Evolutionary conservation across 2,329 filamentous ascomycete species (phyloP), one percentile per base, ranked within the genome.

Genomic region (Ceratocystis eucalypticola): DNA sequence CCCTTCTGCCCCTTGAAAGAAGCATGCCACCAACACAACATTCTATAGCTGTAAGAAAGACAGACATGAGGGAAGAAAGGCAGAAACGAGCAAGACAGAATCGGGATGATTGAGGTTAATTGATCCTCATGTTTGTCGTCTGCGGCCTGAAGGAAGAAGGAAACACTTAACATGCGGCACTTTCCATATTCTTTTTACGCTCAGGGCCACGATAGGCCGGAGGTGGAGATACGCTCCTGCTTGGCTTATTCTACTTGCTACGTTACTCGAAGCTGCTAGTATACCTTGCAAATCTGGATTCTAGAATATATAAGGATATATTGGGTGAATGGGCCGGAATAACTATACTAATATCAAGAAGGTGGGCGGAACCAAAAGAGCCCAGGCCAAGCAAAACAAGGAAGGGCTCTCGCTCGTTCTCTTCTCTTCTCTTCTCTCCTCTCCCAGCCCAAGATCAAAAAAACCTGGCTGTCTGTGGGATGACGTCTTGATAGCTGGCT

Each of bases 61-160:
- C 33, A 37, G 53, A 57, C 25, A 57, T 6, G 5, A 57, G 17
- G n/a, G 6, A 12, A 10, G 17, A 57, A 57, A 37, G 33, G 33
- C 33, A 37, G 5, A 57, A 28, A 33, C 53, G 30, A 22, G 53
- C 28, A 28, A 57, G 10, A 30, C 12, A 57, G 53, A 57, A 57
- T 30, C 53, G 30, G 53, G 53, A 57, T 57, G 53, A 57, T 20
- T 57, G 53, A 57, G 53, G 53, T 57, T 57, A 57, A 57, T 57
- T 57, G 53, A 57, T 57, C 53, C 53, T 57, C 53, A 57, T 33
- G 53, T 33, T 57, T 33, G 28, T 33, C 53, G 28, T 57, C 28
- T 57, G 53, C 53, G n/a, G 28, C 28, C 53, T 22, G 53, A 12
- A 33, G 25, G 33, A 37, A 37, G 33, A 12, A 37, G 10, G 33